phyloP scores from a whole-genome alignment of 2,329 filamentous ascomycete genomes.

The Penicillium sp. region DNA sequence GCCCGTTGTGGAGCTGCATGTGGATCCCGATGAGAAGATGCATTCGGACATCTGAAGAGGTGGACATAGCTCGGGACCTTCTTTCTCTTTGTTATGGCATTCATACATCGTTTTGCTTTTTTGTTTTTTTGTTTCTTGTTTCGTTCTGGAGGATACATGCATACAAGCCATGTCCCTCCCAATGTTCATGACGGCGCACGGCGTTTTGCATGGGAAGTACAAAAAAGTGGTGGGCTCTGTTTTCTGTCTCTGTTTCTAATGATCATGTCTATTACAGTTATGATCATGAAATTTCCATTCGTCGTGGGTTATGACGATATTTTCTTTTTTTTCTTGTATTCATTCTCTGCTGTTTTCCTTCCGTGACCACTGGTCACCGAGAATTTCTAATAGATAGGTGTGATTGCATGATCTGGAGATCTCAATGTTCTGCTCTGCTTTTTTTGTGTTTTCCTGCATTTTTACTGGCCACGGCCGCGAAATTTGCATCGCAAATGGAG shows the following conservation, averaged over 20 bases:
- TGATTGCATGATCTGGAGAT: not conserved
- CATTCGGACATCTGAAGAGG: slow-evolving; percentile 24
- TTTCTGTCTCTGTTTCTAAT: not conserved
- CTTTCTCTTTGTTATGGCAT: not conserved
- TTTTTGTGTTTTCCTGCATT: not conserved
- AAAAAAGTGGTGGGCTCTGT: slow-evolving; percentile 14
- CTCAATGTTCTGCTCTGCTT: not conserved
- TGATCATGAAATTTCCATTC: not conserved
- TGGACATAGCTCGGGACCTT: not conserved
- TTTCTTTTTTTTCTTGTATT: not conserved
- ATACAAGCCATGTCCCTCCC: not conserved
- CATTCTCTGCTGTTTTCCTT: not conserved
- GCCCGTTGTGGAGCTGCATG: slow-evolving; percentile 47
- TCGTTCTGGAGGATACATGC: slow-evolving; percentile 2
- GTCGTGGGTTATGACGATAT: not conserved
- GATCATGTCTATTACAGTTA: not conserved
- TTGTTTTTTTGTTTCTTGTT: not conserved
- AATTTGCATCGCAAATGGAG: slow-evolving; percentile 1
- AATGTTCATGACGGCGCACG: slow-evolving; percentile 12
- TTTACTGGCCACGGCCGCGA: not conserved
- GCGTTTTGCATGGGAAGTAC: slow-evolving; percentile 17
- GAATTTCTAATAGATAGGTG: not conserved
- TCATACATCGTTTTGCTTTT: not conserved
- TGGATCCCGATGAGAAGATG: slow-evolving; percentile 41
- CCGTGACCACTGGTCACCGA: not conserved